A percentile compares a stretch with the other conserved stretches of the same genome.
phyloP scores from a whole-genome alignment of 495 filamentous ascomycete species.

The Trypethelium eluteriae region DNA sequence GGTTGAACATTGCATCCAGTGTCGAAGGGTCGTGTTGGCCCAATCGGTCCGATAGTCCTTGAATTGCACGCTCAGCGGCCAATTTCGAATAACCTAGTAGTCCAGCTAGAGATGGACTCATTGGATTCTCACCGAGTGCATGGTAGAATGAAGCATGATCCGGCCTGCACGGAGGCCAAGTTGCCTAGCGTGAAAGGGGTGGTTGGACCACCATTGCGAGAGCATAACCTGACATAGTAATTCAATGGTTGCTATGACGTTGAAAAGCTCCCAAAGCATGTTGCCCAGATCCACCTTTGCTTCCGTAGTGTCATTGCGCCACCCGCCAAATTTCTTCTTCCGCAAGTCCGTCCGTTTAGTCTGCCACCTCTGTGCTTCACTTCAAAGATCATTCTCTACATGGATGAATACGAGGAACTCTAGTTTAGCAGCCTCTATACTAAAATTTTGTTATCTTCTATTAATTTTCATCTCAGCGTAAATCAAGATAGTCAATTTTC shows the following conservation, averaged over 20 bases:
- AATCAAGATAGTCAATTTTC: no score
- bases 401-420: no score
- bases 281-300: no score
- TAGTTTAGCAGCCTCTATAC: no score
- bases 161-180: slow-evolving; percentile 16
- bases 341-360: no score
- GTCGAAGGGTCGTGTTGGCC: slow-evolving; percentile 26
- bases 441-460: no score
- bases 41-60: slow-evolving; percentile 18
- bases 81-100: slow-evolving; percentile 13
- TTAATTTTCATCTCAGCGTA: no score
- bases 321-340: no score
- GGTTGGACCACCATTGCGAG: slow-evolving; percentile 15
- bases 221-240: slow-evolving; percentile 14
- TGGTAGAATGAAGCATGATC: slow-evolving; percentile 15
- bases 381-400: no score
- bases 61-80: slow-evolving; percentile 23
- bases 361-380: no score
- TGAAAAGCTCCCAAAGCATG: slow-evolving; percentile 22
- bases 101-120: slow-evolving; percentile 18
- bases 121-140: slow-evolving; percentile 17
- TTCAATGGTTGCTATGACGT: slow-evolving; percentile 17
- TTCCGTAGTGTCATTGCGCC: no score
- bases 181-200: slow-evolving; percentile 10
- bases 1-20: slow-evolving; percentile 25